Base-by-base conservation (phyloP, 2,329 filamentous ascomycete genomes). In the Epichloe aotearoae region DNA sequence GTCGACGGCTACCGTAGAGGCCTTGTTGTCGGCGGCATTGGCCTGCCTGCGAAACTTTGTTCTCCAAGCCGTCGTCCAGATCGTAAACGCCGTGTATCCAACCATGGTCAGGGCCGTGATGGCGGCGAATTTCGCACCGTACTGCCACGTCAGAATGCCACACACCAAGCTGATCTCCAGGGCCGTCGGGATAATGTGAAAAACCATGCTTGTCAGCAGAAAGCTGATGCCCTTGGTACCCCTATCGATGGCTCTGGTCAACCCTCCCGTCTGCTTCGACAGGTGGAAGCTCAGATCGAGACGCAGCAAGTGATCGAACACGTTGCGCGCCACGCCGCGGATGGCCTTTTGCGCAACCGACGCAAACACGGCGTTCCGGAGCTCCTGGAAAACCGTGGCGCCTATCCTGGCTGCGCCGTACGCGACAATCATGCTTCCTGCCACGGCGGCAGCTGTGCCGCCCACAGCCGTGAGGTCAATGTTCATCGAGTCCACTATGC, bases 221-320 rank as follows among this genome's bases (percentile, higher is more conserved):
- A 97, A 98, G 73, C 88, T 96, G 65, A 98, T 98, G 55, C 93
- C 94, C 69, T 98, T 98, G 19, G 93, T 98, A 62, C 93, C 93
- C 55, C 94, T 82, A 64, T 98, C 94, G 55, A 98, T 93, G 23
- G 94, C 93, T 57, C 93, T 77, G 1, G 91, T 97, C 56, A 98
- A 70, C 1, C 93, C 93, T 55, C 93, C 93, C 0, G 93, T 98
- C 71, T 98, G 93, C 60, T 94, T 88, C 19, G 85, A 84, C 10
- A 98, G 77, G 65, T 98, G 93, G 68, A 98, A 98, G 67, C 85
- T 89, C 46, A 97, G 76, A 64, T 98, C 93, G 20, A 98, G 77
- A 50, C 82, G 83, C 33, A 98, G 73, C 46, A 98, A 64, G 66
- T 98, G 94, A 55, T 88, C 81, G 60, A 97, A 97, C 2, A 98